Evolutionary conservation across 2,329 filamentous ascomycete genomes (phyloP).

Genomic region (Mycogone perniciosa): DNA sequence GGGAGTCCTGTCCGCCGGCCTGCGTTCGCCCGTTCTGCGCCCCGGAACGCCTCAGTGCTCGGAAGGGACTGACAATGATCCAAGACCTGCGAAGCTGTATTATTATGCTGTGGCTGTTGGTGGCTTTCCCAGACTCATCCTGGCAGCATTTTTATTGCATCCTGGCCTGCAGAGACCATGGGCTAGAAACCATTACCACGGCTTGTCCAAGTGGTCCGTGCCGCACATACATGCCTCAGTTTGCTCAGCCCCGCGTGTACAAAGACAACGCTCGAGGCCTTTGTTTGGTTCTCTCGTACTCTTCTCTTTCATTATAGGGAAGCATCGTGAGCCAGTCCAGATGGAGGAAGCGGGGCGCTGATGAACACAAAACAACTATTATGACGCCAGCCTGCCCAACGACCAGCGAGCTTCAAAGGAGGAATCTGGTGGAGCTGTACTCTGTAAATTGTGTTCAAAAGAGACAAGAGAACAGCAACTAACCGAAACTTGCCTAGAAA

Average conservation of each 20-base stretch:
- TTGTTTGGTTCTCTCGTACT: too few species aligned
- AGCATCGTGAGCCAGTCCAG: background rate
- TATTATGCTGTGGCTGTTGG: slow-evolving; percentile 6
- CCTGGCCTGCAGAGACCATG: background rate
- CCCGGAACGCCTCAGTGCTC: background rate
- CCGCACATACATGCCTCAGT: background rate
- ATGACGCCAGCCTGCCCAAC: slow-evolving; percentile 8
- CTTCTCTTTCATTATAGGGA: background rate
- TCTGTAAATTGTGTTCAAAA: slow-evolving; percentile 3
- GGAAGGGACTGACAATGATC: slow-evolving; percentile 7
- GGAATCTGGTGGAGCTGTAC: slow-evolving; percentile 6
- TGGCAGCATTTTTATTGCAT: slow-evolving; percentile 2
- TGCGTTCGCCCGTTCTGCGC: background rate
- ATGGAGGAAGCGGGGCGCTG: slow-evolving; percentile 2
- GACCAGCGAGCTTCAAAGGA: background rate
- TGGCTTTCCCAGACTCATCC: slow-evolving; percentile 1
- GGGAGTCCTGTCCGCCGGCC: too few species aligned
- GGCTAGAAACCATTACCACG: background rate
- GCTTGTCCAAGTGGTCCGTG: slow-evolving; percentile 1
- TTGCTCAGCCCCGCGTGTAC: background rate
- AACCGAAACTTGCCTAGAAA: background rate
- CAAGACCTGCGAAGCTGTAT: slow-evolving; percentile 1
- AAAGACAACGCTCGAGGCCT: background rate
- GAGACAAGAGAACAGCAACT: slow-evolving; percentile 6
- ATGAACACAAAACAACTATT: background rate